These are phyloP conservation scores for Austroboletus festivus DNA, from an alignment of 768 basidiomycete species.

Conservation along the genomic window DNA sequence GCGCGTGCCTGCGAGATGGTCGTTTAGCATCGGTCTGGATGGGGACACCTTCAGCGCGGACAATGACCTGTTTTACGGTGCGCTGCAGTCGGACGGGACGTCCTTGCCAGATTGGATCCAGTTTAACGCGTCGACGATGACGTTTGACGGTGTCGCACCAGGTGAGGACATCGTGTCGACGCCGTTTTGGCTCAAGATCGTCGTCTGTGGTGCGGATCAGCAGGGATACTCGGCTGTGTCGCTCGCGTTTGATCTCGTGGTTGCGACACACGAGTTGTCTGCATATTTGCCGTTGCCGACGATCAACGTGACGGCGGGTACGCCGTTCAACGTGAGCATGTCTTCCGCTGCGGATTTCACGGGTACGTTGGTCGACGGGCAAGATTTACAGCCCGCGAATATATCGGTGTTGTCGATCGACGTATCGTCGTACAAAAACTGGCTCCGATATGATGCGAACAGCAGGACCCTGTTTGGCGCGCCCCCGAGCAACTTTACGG, in stretches of 20 bases:
- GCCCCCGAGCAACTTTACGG: constrained; percentile 46
- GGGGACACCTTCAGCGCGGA: constrained; percentile 54
- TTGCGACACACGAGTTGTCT: constrained; percentile 69
- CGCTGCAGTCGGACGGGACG: constrained; percentile 63
- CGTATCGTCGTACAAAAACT: constrained; percentile 48
- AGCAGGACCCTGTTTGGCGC: constrained; percentile 62
- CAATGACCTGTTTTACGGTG: constrained; percentile 57
- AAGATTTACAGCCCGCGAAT: constrained; percentile 53
- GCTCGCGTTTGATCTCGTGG: constrained; percentile 61
- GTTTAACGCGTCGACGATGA: constrained; percentile 65
- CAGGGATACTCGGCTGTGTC: constrained; percentile 63
- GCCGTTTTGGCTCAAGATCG: constrained; percentile 47
- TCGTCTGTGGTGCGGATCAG: constrained; percentile 68
- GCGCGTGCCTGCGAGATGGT: constrained; percentile 79
- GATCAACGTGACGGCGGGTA: constrained; percentile 66
- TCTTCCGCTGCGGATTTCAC: constrained; percentile 56
- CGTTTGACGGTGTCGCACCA: constrained; percentile 79
- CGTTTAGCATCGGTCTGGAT: constrained; percentile 85
- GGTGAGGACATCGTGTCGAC: constrained; percentile 34
- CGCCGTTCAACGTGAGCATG: constrained; percentile 50
- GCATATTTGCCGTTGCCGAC: constrained; percentile 47
- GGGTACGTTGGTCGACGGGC: constrained; percentile 62
- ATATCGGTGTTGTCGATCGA: constrained; percentile 59
- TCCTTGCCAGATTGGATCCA: constrained; percentile 70
- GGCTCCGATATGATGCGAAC: constrained; percentile 58